phyloP scores from a whole-genome alignment of 2,329 filamentous ascomycete species.

The Aureobasidium sp. region DNA sequence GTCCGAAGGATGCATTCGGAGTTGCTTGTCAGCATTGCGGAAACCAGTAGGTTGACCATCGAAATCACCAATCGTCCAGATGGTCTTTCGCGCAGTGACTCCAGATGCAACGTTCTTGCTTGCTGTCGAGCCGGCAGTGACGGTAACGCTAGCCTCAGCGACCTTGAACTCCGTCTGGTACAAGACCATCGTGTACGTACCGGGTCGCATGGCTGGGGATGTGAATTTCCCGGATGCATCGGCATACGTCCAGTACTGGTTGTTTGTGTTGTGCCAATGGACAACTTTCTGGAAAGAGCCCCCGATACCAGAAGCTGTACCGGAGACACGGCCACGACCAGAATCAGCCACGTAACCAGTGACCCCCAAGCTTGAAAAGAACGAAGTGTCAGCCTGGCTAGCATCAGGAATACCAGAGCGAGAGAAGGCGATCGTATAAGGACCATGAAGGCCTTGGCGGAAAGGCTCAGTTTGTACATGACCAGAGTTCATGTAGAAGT shows the following conservation, averaged over 20 bases:
- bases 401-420: constrained; percentile 44
- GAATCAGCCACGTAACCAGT: constrained; percentile 49
- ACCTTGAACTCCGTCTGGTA: constrained; percentile 52
- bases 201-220: constrained; percentile 57
- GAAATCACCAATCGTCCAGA: constrained; percentile 58
- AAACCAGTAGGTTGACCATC: constrained; percentile 53
- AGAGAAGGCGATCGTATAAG: constrained; percentile 54
- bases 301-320: constrained; percentile 50
- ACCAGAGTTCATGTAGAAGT: constrained; percentile 60
- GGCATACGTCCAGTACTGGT: constrained; percentile 58
- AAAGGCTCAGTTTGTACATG: constrained; percentile 54
- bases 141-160: constrained; percentile 40
- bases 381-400: constrained; percentile 45
- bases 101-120: constrained; percentile 44
- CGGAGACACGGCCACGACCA: constrained; percentile 50
- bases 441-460: constrained; percentile 56
- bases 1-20: constrained; percentile 58
- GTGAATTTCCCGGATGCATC: constrained; percentile 44
- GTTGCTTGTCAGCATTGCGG: constrained; percentile 57
- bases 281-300: constrained; percentile 48
- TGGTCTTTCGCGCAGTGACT: constrained; percentile 40
- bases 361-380: constrained; percentile 50
- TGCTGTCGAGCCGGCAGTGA: constrained; percentile 42
- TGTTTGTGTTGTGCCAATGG: constrained; percentile 54
- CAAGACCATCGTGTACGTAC: constrained; percentile 59